Base-by-base conservation (phyloP, 2,329 filamentous ascomycete genomes). In the Pyrenochaeta sp. region DNA sequence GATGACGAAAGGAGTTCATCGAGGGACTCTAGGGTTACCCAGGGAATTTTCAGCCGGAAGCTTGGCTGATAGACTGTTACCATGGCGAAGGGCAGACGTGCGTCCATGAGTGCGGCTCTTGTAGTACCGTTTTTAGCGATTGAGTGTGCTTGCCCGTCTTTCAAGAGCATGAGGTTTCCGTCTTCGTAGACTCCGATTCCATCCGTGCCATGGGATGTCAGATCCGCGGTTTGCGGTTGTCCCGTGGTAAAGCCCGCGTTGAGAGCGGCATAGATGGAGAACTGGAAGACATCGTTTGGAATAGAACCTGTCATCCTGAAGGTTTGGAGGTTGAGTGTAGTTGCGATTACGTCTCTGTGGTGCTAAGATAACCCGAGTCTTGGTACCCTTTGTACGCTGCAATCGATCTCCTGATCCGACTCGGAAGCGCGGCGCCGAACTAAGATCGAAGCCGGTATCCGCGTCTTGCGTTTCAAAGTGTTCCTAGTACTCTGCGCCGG, bases 221-320 rank as follows among this genome's bases (percentile, higher is more conserved):
- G 72, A 62, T 79, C 76, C 59, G 71, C 25, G 60, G 76, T 52
- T 64, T 74, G 34, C 61, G 78, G 65, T 64, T 78, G 59, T 64
- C 70, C 70, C 34, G 59, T 69, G 36, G 67, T 73, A 48, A 80
- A 76, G 13, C 77, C 77, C 13, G 72, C 69, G 10, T 71, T 68
- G 52, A 76, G 72, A 24, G 79, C 79, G 10, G 75, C 68, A 30
- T 65, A 66, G 24, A 78, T 75, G 32, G 78, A 79, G 69, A 77
- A 81, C 57, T 81, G 79, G 62, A 78, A 81, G 60, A 81, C 77
- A 63, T 81, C 79, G 70, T 81, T 81, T 36, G 79, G 79, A 27
- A 79, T 78, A 27, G 76, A 75, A 52, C 66, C 69, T 45, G 73
- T 71, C 78, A 79, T 79, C 27, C 39, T 69, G 25, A 32, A 32